Evolutionary conservation across 2,329 filamentous ascomycete genomes (phyloP).

Genomic region (Cercospora zeina): DNA sequence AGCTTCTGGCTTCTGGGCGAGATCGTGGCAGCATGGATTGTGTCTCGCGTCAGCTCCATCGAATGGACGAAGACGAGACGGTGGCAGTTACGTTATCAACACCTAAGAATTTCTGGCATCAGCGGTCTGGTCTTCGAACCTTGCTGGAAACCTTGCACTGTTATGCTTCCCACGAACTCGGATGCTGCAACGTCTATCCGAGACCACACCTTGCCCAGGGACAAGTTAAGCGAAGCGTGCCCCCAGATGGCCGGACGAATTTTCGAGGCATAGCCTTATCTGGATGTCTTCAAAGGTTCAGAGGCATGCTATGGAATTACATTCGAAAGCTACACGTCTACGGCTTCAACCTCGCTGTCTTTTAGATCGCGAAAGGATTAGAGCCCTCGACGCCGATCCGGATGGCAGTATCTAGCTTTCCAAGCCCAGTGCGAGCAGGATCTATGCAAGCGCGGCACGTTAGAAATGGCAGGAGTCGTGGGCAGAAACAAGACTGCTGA

Average conservation of each 20-base stretch:
- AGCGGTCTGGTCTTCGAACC: not conserved
- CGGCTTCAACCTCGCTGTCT: too few species aligned
- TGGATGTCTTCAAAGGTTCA: not conserved
- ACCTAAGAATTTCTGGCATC: not conserved
- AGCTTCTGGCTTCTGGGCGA: not conserved
- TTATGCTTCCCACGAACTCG: not conserved
- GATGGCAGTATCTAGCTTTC: not conserved
- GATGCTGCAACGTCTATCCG: slow-evolving; percentile 1
- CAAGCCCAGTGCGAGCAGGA: not conserved
- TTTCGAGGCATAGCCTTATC: not conserved
- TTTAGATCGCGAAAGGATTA: not conserved
- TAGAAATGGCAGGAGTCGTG: too few species aligned
- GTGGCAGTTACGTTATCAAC: not conserved
- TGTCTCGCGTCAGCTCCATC: not conserved
- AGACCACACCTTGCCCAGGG: not conserved
- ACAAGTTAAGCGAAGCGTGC: not conserved
- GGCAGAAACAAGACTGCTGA: too few species aligned
- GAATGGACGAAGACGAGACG: not conserved
- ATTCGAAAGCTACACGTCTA: not conserved
- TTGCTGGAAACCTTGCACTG: slow-evolving; percentile 1
- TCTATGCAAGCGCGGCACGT: too few species aligned
- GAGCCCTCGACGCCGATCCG: not conserved
- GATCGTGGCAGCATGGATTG: not conserved
- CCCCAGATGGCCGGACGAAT: not conserved
- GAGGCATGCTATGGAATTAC: not conserved